These are phyloP conservation scores for Shiraia sp. DNA, from an alignment of 2,329 filamentous ascomycete genomes.

Conservation along the genomic window DNA sequence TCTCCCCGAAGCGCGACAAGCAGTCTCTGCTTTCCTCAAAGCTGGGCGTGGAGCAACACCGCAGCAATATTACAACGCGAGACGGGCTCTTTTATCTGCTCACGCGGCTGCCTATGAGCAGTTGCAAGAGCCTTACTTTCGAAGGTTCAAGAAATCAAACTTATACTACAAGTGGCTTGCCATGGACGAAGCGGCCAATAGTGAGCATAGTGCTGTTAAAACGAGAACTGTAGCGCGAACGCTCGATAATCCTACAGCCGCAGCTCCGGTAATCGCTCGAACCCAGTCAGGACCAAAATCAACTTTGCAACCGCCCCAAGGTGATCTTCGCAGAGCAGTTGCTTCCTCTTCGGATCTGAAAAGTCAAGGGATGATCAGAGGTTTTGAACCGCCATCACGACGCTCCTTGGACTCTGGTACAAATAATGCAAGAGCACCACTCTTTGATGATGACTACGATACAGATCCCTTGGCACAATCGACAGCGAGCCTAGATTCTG, in stretches of 20 bases:
- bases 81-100: conserved; percentile 77
- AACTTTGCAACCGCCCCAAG: conserved; percentile 42
- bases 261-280: conserved; percentile 48
- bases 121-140: conserved; percentile 80
- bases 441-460: conserved; percentile 84
- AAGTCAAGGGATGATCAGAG: conserved; percentile 50
- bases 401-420: conserved; percentile 72
- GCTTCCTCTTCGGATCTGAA: conserved; percentile 65
- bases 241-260: conserved; percentile 24
- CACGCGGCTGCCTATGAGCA: conserved; percentile 84
- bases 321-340: conserved; percentile 62
- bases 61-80: conserved; percentile 79
- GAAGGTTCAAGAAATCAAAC: conserved; percentile 88
- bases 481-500: conserved; percentile 77
- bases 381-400: conserved; percentile 55
- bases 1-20: conserved; percentile 67
- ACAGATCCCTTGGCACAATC: conserved; percentile 76
- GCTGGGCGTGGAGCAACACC: conserved; percentile 76
- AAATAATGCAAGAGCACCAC: conserved; percentile 51
- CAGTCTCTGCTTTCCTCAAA: conserved; percentile 77
- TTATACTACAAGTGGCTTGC: conserved; percentile 95
- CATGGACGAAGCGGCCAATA: conserved; percentile 68
- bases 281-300: conserved; percentile 51
- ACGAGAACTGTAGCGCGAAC: conserved; percentile 32
- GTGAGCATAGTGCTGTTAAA: conserved; percentile 31